phyloP scores from a whole-genome alignment of 2,329 filamentous ascomycete species.

The Phialemonium atrogriseum region DNA sequence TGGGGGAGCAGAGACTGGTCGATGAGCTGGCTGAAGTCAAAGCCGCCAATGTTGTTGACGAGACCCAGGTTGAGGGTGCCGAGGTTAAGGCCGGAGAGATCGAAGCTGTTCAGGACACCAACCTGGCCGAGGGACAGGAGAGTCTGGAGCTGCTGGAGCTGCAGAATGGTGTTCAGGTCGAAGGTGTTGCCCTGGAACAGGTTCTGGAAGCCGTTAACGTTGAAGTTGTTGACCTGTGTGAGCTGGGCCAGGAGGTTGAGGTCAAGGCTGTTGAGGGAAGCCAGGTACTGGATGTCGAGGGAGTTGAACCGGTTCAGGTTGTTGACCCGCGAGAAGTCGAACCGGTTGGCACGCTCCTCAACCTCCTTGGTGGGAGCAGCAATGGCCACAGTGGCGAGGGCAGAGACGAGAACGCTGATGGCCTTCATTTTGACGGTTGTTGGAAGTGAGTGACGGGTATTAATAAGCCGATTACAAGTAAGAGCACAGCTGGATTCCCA shows the following conservation, averaged over 20 bases:
- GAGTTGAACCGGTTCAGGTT: constrained; percentile 29
- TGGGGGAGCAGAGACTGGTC: constrained; percentile 17
- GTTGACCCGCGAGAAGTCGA: constrained; percentile 32
- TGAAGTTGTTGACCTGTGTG: constrained; percentile 35
- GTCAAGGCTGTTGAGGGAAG: constrained; percentile 29
- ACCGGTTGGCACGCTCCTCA: constrained; percentile 23
- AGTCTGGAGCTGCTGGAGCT: constrained; percentile 32
- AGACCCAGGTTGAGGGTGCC: constrained; percentile 18
- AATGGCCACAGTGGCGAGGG: constrained; percentile 33
- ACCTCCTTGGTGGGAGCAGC: constrained; percentile 33
- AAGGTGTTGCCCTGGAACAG: constrained; percentile 32
- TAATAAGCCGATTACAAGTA: constrained; percentile 20
- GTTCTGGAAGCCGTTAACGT: constrained; percentile 31
- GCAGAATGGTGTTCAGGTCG: constrained; percentile 29
- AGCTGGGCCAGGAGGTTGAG: constrained; percentile 36
- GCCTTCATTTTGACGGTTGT: constrained; percentile 38
- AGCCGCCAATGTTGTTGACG: constrained; percentile 18
- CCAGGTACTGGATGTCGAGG: constrained; percentile 28
- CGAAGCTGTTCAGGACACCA: constrained; percentile 20
- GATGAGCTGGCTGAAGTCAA: constrained; percentile 25
- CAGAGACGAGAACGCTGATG: constrained; percentile 33
- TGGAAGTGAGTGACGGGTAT: constrained; percentile 14
- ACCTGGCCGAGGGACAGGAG: constrained; percentile 24
- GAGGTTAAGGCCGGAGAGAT: constrained; percentile 17
- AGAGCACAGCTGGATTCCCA: constrained; percentile 34